Percentiles rank a stretch among this genome's conserved stretches.
Evolutionary conservation across 331 rosid genomes (phyloP).

Genomic region (Cydonia oblonga): DNA sequence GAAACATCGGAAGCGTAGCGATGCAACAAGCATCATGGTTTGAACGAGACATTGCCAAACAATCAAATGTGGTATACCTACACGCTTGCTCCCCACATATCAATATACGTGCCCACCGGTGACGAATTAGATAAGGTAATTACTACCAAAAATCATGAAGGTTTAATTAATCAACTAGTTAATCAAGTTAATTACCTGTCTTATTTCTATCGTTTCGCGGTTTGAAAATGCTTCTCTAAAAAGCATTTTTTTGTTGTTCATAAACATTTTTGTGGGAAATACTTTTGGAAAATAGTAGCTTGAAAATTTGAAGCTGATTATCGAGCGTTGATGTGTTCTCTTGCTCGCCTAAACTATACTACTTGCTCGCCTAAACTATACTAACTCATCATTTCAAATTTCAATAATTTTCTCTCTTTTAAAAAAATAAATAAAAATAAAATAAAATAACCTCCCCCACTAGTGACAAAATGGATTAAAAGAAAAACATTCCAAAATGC

Average conservation of each 20-base stretch:
- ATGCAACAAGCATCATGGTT: constrained; percentile 22
- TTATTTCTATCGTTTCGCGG: not conserved
- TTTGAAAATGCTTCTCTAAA: not conserved
- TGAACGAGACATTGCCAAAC: not conserved
- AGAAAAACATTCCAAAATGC: not conserved
- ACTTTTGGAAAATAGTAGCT: not conserved
- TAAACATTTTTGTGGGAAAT: not conserved
- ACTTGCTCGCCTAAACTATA: no score
- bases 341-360: no score
- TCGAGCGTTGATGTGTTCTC: no score
- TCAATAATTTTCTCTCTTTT: no score
- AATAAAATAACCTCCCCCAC: not conserved
- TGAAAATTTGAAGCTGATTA: no score
- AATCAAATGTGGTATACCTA: constrained; percentile 17
- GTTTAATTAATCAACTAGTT: not conserved
- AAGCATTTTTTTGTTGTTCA: no score
- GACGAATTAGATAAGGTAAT: not conserved
- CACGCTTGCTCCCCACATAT: constrained; percentile 33
- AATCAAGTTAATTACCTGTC: not conserved
- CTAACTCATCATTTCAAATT: no score
- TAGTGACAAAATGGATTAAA: not conserved
- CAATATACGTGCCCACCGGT: not conserved
- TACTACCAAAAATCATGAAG: no score
- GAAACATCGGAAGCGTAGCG: constrained; percentile 26
- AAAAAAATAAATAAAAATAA: no score